Evolutionary conservation across 2,329 filamentous ascomycete species (phyloP).

Genomic region (Ophiostoma australiae): DNA sequence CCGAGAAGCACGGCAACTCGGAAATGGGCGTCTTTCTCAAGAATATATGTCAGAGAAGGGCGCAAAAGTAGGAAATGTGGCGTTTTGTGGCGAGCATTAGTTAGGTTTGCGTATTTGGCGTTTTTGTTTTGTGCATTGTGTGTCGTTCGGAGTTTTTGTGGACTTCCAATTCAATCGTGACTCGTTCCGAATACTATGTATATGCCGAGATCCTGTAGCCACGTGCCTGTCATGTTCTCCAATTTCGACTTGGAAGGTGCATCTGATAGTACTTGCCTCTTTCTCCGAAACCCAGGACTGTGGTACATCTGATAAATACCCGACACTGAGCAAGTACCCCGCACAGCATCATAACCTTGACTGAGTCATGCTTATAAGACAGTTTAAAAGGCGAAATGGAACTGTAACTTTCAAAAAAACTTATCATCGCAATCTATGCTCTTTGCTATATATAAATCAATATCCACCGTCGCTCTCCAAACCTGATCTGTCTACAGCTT

Average conservation of each 20-base stretch:
- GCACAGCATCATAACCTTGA: background rate
- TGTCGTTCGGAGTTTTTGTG: too few species aligned
- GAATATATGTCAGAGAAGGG: background rate
- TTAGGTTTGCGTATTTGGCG: background rate
- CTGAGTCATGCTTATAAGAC: background rate
- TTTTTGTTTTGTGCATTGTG: background rate
- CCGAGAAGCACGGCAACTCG: background rate
- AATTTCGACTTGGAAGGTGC: background rate
- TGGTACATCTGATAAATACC: background rate
- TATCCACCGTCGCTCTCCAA: too few species aligned
- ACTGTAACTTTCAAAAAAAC: background rate
- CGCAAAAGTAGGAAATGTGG: too few species aligned
- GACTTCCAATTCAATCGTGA: too few species aligned
- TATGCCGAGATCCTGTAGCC: too few species aligned
- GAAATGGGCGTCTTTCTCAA: background rate
- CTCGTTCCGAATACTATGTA: too few species aligned
- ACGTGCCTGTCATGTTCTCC: background rate
- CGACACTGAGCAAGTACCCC: background rate
- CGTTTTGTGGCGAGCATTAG: too few species aligned
- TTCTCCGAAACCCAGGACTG: background rate
- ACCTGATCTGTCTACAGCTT: background rate
- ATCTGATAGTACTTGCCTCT: background rate
- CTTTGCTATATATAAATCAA: background rate
- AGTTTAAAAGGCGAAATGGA: background rate
- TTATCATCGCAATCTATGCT: constrained; percentile 7